These are phyloP conservation scores for Malus sylvestris DNA, from an alignment of 306 rosid species.

Conservation along the genomic window DNA sequence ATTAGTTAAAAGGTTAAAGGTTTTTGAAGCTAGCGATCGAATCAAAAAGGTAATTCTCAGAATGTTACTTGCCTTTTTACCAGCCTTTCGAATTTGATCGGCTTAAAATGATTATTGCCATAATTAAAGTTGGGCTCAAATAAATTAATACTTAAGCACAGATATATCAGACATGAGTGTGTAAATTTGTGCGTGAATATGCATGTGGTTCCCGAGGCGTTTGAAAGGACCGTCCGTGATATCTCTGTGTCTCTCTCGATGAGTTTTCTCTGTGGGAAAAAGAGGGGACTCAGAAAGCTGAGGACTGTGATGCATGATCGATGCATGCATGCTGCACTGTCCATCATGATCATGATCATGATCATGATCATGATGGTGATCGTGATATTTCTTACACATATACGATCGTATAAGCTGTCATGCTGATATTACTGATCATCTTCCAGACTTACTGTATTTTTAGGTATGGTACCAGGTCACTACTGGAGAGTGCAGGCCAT, in stretches of 20 bases:
- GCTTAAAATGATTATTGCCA: slow-evolving; percentile 54
- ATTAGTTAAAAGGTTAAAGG: not conserved
- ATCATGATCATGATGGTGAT: not conserved
- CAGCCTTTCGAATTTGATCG: slow-evolving; percentile 12
- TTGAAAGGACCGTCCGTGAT: slow-evolving; percentile 88
- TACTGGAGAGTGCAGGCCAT: not conserved
- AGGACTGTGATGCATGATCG: not conserved
- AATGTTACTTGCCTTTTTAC: slow-evolving; percentile 57
- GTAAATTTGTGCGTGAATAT: not conserved
- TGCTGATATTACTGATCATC: not conserved
- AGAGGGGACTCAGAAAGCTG: not conserved
- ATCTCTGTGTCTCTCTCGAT: slow-evolving; percentile 24
- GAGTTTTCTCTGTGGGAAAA: not conserved
- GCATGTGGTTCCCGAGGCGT: slow-evolving; percentile 37
- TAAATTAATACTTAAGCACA: not conserved
- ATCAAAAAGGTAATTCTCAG: not conserved
- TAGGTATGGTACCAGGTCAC: not conserved
- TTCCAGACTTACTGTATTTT: not conserved
- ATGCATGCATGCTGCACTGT: not conserved
- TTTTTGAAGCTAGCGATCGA: not conserved
- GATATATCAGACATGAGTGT: slow-evolving; percentile 17
- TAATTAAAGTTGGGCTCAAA: slow-evolving; percentile 37
- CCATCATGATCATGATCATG: not conserved
- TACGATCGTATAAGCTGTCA: not conserved
- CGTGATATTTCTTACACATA: not conserved